Evolutionary conservation across 306 rosid species (phyloP).

Genomic region (Quercus mongolica): DNA sequence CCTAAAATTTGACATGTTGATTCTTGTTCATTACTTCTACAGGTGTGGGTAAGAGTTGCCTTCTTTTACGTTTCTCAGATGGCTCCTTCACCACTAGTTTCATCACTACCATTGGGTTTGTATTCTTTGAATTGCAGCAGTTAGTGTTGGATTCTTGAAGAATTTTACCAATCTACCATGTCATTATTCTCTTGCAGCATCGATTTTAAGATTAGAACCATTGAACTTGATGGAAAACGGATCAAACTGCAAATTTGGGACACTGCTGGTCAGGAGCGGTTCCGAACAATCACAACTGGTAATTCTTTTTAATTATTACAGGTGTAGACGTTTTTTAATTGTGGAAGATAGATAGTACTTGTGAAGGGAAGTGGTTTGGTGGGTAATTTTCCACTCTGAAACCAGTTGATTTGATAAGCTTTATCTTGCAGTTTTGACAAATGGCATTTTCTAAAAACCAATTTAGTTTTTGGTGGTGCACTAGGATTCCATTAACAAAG

Average conservation of each 20-base stretch:
- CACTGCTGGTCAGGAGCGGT: constrained; percentile 97
- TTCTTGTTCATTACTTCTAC: constrained; percentile 25
- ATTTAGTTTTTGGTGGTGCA: not conserved
- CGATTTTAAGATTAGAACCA: constrained; percentile 91
- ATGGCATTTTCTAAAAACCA: too few relatives aligned
- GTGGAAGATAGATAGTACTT: not conserved
- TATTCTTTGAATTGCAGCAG: constrained; percentile 9
- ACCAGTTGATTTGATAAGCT: not conserved
- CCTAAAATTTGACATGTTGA: not conserved
- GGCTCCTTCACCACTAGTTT: constrained; percentile 94
- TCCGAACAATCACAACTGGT: constrained; percentile 95
- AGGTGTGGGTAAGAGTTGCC: constrained; percentile 99
- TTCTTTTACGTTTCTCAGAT: constrained; percentile 95
- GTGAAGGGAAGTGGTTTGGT: not conserved
- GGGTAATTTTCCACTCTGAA: not conserved
- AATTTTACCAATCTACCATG: constrained; percentile 21
- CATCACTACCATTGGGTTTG: constrained; percentile 93
- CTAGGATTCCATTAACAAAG: not conserved
- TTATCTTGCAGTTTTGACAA: too few relatives aligned
- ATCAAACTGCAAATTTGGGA: constrained; percentile 98
- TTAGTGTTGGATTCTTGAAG: not conserved
- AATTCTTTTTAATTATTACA: constrained; percentile 18
- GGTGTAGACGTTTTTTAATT: not conserved
- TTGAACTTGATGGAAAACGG: constrained; percentile 90
- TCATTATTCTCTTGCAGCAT: constrained; percentile 54